These are phyloP conservation scores for Rhizopogon vinicolor DNA, from an alignment of 768 basidiomycete species.

Conservation along the genomic window DNA sequence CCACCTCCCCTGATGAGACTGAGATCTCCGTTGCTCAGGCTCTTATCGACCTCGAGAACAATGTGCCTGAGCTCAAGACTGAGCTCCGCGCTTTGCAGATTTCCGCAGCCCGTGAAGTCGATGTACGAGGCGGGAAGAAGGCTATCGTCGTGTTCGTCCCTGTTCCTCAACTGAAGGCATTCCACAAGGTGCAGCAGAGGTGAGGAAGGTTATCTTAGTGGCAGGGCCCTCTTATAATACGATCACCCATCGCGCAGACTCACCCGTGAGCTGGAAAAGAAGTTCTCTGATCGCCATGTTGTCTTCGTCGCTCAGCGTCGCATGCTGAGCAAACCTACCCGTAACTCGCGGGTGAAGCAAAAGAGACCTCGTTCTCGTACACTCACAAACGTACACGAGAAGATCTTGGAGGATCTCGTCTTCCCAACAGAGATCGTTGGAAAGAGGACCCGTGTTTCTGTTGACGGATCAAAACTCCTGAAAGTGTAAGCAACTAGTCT, in stretches of 20 bases:
- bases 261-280: constrained; percentile 99
- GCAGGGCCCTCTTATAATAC: constrained; percentile 1
- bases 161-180: constrained; percentile 95
- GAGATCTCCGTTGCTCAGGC: constrained; percentile 94
- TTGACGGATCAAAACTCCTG: constrained; percentile 92
- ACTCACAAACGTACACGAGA: constrained; percentile 95
- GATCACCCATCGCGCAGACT: constrained; percentile 51
- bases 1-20: constrained; percentile 82
- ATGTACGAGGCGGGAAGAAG: constrained; percentile 99
- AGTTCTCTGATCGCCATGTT: constrained; percentile 99
- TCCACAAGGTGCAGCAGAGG: constrained; percentile 98
- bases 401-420: constrained; percentile 98
- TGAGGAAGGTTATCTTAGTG: constrained; percentile 23
- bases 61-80: constrained; percentile 95
- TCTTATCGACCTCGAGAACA: constrained; percentile 95
- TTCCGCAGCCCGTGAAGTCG: constrained; percentile 97
- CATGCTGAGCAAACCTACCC: constrained; percentile 96
- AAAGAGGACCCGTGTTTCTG: constrained; percentile 91
- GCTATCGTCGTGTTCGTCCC: constrained; percentile 99
- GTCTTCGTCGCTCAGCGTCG: constrained; percentile 98
- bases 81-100: constrained; percentile 96
- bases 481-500: constrained; percentile 77
- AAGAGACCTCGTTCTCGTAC: constrained; percentile 97
- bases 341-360: constrained; percentile 88
- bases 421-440: constrained; percentile 99